Evolutionary conservation across 1,284 basidiomycete genomes (phyloP).

Genomic region (Cryptococcus sp.): DNA sequence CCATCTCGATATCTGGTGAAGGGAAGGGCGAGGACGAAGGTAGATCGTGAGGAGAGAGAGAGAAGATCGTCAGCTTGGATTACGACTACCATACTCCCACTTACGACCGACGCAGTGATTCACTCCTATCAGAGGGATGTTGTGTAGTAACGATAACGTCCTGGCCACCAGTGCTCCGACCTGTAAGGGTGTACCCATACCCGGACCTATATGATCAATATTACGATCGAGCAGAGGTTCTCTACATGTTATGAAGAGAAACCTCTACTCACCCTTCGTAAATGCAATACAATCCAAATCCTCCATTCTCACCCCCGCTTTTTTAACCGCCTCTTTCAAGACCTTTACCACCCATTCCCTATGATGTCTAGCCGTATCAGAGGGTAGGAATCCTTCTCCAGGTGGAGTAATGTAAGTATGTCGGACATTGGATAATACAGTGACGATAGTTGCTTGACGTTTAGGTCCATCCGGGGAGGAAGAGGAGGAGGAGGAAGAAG

Average conservation of each 20-base stretch:
- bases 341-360: slow-evolving; percentile 85
- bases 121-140: slow-evolving; percentile 90
- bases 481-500: slow-evolving; percentile 19
- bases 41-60: not conserved
- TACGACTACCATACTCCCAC: slow-evolving; percentile 40
- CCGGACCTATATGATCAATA: slow-evolving; percentile 69
- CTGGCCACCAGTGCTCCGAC: slow-evolving; percentile 94
- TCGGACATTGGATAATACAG: slow-evolving; percentile 75
- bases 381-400: slow-evolving; percentile 92
- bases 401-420: slow-evolving; percentile 99
- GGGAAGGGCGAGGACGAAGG: not conserved
- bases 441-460: slow-evolving; percentile 49
- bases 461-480: too few relatives aligned
- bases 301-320: slow-evolving; percentile 65
- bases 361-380: slow-evolving; percentile 93
- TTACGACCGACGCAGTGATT: slow-evolving; percentile 98
- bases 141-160: slow-evolving; percentile 79
- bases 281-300: slow-evolving; percentile 93
- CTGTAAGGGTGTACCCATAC: slow-evolving; percentile 96
- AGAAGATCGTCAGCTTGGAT: not conserved
- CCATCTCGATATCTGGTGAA: slow-evolving; percentile 92
- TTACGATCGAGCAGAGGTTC: too few relatives aligned
- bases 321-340: slow-evolving; percentile 70
- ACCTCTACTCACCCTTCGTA: slow-evolving; percentile 88
- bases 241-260: too few relatives aligned